Percentiles rank a stretch among this genome's conserved stretches.
Evolutionary conservation across 768 basidiomycete genomes (phyloP).

Genomic region (Fomitopsis pulvina): DNA sequence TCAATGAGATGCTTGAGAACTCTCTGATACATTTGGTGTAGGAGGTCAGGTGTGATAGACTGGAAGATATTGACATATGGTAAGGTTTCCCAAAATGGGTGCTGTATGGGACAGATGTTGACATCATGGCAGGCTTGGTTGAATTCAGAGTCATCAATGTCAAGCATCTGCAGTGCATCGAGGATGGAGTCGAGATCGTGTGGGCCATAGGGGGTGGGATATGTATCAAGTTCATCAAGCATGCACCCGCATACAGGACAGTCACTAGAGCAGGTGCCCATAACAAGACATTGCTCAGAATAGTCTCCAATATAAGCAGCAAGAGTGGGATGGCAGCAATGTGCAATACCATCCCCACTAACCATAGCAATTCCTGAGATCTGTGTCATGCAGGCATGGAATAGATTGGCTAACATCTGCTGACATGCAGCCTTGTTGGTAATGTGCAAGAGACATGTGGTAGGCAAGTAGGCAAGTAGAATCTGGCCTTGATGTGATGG

Average conservation of each 20-base stretch:
- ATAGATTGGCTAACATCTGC: slow-evolving; percentile 17
- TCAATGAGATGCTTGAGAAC: slow-evolving; percentile 14
- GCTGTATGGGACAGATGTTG: slow-evolving; percentile 16
- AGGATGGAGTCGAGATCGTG: slow-evolving; percentile 4
- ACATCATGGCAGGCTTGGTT: slow-evolving; percentile 7
- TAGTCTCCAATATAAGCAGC: slow-evolving; percentile 19
- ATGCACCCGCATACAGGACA: slow-evolving; percentile 16
- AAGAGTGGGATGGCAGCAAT: slow-evolving; percentile 19
- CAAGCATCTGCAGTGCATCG: slow-evolving; percentile 2
- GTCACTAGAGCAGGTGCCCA: slow-evolving; percentile 13
- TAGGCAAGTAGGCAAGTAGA: slow-evolving; percentile 22
- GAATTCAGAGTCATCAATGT: slow-evolving; percentile 4
- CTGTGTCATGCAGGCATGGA: slow-evolving; percentile 16
- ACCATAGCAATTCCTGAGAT: slow-evolving; percentile 8
- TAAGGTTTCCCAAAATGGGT: slow-evolving; percentile 21
- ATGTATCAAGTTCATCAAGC: slow-evolving; percentile 8
- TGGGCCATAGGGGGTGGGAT: not conserved
- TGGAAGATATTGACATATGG: slow-evolving; percentile 20
- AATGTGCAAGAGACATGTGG: slow-evolving; percentile 12
- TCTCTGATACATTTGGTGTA: slow-evolving; percentile 26
- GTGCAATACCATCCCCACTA: slow-evolving; percentile 16
- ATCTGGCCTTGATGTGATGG: slow-evolving; percentile 18
- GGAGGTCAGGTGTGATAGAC: slow-evolving; percentile 22
- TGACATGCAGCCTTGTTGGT: slow-evolving; percentile 14
- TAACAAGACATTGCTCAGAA: slow-evolving; percentile 19